phyloP scores from a whole-genome alignment of 2,329 filamentous ascomycete species.

The Pyrenophora graminea region DNA sequence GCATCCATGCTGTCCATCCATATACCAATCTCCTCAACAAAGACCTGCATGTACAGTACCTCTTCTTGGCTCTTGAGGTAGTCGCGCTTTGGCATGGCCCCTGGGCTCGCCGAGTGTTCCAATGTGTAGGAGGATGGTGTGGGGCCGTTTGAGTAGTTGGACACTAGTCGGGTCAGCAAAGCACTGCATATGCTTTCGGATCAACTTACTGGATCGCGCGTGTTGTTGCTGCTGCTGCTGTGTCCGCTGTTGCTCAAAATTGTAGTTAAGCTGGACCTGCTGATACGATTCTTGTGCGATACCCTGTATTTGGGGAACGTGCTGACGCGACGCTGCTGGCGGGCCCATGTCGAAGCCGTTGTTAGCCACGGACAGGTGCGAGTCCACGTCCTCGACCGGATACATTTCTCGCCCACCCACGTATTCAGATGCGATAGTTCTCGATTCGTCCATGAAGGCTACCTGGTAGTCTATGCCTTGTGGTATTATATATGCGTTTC shows the following conservation, averaged over 20 bases:
- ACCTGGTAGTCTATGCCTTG: conserved; percentile 66
- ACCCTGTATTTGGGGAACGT: conserved; percentile 57
- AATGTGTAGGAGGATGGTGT: conserved; percentile 32
- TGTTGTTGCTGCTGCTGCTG: conserved; percentile 26
- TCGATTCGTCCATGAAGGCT: conserved; percentile 84
- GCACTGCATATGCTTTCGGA: background rate
- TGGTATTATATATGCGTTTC: conserved; percentile 60
- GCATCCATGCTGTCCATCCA: conserved; percentile 95
- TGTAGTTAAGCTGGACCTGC: conserved; percentile 49
- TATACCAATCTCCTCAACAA: conserved; percentile 83
- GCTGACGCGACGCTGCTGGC: conserved; percentile 49
- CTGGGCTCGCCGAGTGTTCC: conserved; percentile 30
- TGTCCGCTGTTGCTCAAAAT: conserved; percentile 44
- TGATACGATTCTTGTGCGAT: conserved; percentile 54
- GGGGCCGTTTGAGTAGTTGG: conserved; percentile 30
- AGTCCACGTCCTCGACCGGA: conserved; percentile 53
- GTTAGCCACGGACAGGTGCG: conserved; percentile 20
- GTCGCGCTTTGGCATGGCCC: conserved; percentile 52
- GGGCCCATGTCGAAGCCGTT: conserved; percentile 40
- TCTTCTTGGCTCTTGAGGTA: conserved; percentile 77
- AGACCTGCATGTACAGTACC: conserved; percentile 87
- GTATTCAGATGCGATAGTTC: conserved; percentile 89
- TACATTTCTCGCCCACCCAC: conserved; percentile 77
- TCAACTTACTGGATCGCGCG: conserved; percentile 27
- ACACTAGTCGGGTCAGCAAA: conserved; percentile 23